Evolutionary conservation across 176 grass and related monocot genomes (phyloP).

Genomic region (Carex littledalei): DNA sequence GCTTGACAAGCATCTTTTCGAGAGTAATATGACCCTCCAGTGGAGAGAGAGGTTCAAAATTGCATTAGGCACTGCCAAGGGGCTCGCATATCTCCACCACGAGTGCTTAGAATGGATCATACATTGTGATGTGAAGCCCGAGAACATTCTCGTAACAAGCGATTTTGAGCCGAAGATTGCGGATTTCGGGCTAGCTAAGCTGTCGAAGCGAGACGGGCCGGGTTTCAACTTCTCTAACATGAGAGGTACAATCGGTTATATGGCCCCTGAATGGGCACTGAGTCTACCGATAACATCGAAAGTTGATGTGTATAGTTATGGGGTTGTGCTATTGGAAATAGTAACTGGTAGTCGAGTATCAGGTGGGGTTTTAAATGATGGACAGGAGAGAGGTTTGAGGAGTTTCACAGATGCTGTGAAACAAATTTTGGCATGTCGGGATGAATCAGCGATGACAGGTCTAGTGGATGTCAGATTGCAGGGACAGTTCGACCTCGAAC

Average conservation of each 20-base stretch:
- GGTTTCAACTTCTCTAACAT: constrained; percentile 57
- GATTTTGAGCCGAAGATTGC: constrained; percentile 80
- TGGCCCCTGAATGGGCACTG: constrained; percentile 79
- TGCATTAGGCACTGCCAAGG: constrained; percentile 58
- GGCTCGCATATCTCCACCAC: constrained; percentile 77
- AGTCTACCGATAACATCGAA: constrained; percentile 57
- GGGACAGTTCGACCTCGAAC: constrained; percentile 32
- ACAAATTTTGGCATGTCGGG: constrained; percentile 24
- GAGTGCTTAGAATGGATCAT: constrained; percentile 87
- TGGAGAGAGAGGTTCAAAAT: constrained; percentile 65
- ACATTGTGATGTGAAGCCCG: constrained; percentile 88
- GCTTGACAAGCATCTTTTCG: constrained; percentile 54
- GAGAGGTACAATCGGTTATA: constrained; percentile 79
- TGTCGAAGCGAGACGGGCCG: constrained; percentile 43
- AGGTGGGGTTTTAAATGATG: constrained; percentile 26
- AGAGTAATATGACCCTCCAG: constrained; percentile 21
- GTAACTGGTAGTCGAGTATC: constrained; percentile 43
- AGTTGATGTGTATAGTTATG: constrained; percentile 60
- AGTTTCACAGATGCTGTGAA: constrained; percentile 31
- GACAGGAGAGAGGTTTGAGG: constrained; percentile 17
- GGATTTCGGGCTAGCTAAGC: constrained; percentile 69
- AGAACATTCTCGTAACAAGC: constrained; percentile 65
- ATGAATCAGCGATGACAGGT: constrained; percentile 26
- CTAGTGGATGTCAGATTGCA: constrained; percentile 38
- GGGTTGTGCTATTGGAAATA: constrained; percentile 53